Evolutionary conservation across 192 early-diverging fungal genomes (phyloP), one percentile per base, ranked within the genome.

Genomic region (Anaeromyces robustus): DNA sequence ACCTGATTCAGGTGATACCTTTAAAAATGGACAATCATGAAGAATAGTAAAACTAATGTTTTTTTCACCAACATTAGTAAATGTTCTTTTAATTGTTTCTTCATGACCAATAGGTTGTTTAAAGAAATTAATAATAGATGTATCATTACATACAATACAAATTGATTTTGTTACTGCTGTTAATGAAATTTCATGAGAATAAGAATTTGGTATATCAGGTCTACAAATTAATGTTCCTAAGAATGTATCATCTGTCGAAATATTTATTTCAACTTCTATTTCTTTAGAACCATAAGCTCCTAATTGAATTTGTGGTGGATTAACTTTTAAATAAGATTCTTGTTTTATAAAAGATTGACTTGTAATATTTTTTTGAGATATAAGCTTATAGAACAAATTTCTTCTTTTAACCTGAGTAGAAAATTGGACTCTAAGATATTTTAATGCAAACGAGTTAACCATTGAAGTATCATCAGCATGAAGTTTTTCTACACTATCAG

Each of bases 61-160:
- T 77, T 89, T 89, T 81, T 91, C 87, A 7, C 90, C 89, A 29
- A 91, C 83, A 78, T 92, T 92, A 14, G 89, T 91, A 79, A 92
- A 92, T 7, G 80, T 86, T 17, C 90, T 83, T 77, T 81, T 81
- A 11, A 92, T 81, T 17, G 81, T 81, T 80, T 92, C 90, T 12
- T 86, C 81, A 79, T 92, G 87, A 22, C 88, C 88, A 13, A 91
- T 77, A 2, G 90, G 90, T 80, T 92, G 90, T 17, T 90, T 83
- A 78, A 86, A 89, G 79, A 91, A 92, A 83, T 92, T 89, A 16
- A 92, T 78, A 29, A 86, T 85, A 29, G 88, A 80, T 3, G 86
- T 89, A 81, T 92, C 90, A 80, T 92, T 86, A 80, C 90, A 91
- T 18, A 90, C 31, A 28, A 92, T 90, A 52, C 81, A 84, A 5